Conservation (phyloP, 495 filamentous ascomycete genomes). For the Elasticomyces elasticus region DNA sequence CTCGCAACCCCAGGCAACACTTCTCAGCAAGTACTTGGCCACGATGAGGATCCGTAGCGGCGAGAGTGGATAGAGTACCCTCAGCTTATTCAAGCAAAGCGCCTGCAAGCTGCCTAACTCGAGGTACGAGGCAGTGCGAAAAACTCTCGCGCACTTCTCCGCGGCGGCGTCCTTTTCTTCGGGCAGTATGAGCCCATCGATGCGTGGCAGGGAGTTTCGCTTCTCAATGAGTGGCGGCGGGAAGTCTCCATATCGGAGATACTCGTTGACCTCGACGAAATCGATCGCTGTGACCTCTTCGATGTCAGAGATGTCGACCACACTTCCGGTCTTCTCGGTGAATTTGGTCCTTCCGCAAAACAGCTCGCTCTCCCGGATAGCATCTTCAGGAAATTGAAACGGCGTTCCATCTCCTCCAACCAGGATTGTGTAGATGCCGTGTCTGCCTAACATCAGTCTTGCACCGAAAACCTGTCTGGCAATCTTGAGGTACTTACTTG, state of each 20-base stretch:
- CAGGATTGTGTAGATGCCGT: not conserved
- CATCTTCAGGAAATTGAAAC: not conserved
- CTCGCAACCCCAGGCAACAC: not conserved
- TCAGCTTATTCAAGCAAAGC: conserved; percentile 9
- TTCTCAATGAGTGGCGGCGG: not conserved
- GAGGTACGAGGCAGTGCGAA: conserved; percentile 1
- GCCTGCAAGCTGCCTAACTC: conserved; percentile 1
- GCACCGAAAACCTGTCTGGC: not conserved
- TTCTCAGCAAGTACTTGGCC: not conserved
- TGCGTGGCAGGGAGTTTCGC: not conserved
- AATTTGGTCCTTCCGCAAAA: not conserved
- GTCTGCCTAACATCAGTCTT: not conserved
- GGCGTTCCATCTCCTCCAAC: not conserved
- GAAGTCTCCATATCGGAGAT: not conserved
- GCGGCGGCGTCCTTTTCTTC: conserved; percentile 1
- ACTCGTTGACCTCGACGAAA: not conserved
- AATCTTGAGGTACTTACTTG: not conserved
- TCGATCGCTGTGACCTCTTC: not conserved
- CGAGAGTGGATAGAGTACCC: not conserved
- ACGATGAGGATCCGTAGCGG: not conserved
- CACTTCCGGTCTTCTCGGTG: not conserved
- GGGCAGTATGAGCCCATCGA: not conserved
- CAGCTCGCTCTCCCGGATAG: not conserved
- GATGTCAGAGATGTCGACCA: not conserved
- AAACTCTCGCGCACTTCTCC: not conserved